Conservation (phyloP, 306 rosid species). For the Quercus parvula region DNA sequence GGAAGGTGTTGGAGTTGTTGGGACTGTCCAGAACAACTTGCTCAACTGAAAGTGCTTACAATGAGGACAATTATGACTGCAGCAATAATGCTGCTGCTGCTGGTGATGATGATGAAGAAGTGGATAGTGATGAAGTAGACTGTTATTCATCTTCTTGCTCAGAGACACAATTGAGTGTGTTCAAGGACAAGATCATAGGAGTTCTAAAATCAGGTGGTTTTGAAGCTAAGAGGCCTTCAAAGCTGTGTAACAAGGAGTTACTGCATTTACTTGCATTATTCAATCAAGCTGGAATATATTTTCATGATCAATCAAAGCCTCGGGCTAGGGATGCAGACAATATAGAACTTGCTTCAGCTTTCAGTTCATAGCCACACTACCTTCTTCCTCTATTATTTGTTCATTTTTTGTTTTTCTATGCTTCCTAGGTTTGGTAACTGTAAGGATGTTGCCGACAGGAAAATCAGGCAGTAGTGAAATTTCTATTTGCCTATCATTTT, state of each 20-base stretch:
- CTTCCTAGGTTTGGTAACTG: neutral
- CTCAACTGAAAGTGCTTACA: neutral
- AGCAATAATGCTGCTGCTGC: neutral
- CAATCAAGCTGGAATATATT: slow-evolving; percentile 68
- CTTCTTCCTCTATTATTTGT: neutral
- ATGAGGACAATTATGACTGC: neutral
- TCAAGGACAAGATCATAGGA: slow-evolving; percentile 42
- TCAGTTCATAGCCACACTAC: neutral
- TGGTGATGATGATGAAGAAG: slow-evolving; percentile 8
- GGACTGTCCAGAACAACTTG: slow-evolving; percentile 17
- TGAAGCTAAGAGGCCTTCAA: slow-evolving; percentile 72
- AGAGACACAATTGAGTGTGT: slow-evolving; percentile 18
- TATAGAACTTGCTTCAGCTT: slow-evolving; percentile 23
- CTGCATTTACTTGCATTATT: slow-evolving; percentile 61
- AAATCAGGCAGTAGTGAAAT: too few relatives aligned
- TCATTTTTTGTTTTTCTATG: neutral
- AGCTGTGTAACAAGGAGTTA: slow-evolving; percentile 54
- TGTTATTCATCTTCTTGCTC: slow-evolving; percentile 18
- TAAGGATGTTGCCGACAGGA: neutral
- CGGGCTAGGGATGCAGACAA: slow-evolving; percentile 18
- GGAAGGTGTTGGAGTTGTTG: slow-evolving; percentile 48
- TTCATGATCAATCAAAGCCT: slow-evolving; percentile 32
- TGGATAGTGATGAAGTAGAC: slow-evolving; percentile 15
- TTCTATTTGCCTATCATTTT: too few relatives aligned
- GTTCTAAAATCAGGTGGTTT: slow-evolving; percentile 57